A percentile compares a stretch with the other conserved stretches of the same genome.
These are phyloP conservation scores for Fusarium sp. DNA, from an alignment of 2,329 filamentous ascomycete species.

Conservation along the genomic window DNA sequence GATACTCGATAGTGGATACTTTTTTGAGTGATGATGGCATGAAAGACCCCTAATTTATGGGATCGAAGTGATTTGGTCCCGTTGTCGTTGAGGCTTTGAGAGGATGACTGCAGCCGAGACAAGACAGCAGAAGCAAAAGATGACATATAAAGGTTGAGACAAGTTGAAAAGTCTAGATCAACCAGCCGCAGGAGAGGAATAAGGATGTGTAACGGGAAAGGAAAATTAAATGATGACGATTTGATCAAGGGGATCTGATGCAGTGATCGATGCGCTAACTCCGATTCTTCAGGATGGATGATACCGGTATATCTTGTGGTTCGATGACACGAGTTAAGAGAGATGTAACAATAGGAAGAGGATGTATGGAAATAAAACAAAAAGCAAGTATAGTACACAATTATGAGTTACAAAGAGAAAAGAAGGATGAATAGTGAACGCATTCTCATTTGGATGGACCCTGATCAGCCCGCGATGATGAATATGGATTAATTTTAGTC, in stretches of 20 bases:
- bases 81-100: not conserved
- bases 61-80: not conserved
- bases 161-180: not conserved
- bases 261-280: constrained; percentile 20
- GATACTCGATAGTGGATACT: constrained; percentile 22
- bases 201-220: not conserved
- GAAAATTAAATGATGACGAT: constrained; percentile 12
- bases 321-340: not conserved
- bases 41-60: constrained; percentile 7
- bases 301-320: not conserved
- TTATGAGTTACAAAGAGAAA: no score
- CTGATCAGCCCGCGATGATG: no score
- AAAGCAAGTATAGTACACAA: not conserved
- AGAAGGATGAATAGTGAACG: no score
- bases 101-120: constrained; percentile 14
- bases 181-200: constrained; percentile 3
- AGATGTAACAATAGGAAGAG: not conserved
- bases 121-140: not conserved
- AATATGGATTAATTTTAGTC: no score
- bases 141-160: not conserved
- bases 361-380: not conserved
- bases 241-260: constrained; percentile 23
- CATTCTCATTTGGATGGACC: no score
- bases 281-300: constrained; percentile 12
- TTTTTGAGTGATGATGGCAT: constrained; percentile 26